phyloP scores from a whole-genome alignment of 1,284 basidiomycete genomes.

The Heliocybe sulcata region DNA sequence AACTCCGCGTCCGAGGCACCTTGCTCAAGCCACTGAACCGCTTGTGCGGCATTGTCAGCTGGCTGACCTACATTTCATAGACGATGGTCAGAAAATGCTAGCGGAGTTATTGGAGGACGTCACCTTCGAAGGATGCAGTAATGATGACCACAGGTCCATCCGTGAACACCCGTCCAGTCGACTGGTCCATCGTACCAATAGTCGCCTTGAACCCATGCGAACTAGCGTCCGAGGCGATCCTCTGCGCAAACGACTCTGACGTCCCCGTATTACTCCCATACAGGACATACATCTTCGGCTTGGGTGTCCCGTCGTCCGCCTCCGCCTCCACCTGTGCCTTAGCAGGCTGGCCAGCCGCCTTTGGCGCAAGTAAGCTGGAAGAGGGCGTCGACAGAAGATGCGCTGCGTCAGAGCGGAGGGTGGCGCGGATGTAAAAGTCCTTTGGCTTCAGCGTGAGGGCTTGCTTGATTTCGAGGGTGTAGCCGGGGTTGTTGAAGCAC shows the following conservation, averaged over 20 bases:
- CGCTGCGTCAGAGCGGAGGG: slow-evolving; percentile 20
- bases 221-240: slow-evolving; percentile 33
- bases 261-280: slow-evolving; percentile 47
- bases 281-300: slow-evolving; percentile 30
- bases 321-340: neutral
- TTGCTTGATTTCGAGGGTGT: slow-evolving; percentile 35
- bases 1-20: slow-evolving; percentile 19
- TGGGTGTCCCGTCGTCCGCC: slow-evolving; percentile 2
- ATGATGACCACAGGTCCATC: slow-evolving; percentile 42
- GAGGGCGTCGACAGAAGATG: slow-evolving; percentile 10
- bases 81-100: neutral
- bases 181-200: slow-evolving; percentile 37
- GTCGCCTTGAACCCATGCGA: slow-evolving; percentile 32
- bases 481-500: slow-evolving; percentile 31
- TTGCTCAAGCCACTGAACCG: slow-evolving; percentile 35
- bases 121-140: slow-evolving; percentile 46
- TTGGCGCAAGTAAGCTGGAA: slow-evolving; percentile 9
- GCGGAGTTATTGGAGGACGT: neutral
- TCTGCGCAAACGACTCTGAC: slow-evolving; percentile 42
- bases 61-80: slow-evolving; percentile 26
- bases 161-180: slow-evolving; percentile 30
- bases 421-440: slow-evolving; percentile 32
- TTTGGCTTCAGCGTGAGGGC: slow-evolving; percentile 42
- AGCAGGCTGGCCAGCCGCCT: neutral
- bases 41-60: slow-evolving; percentile 41